Evolutionary conservation across 495 filamentous ascomycete species (phyloP), one percentile per base, ranked within the genome.

Genomic region (Glonium stellatum): DNA sequence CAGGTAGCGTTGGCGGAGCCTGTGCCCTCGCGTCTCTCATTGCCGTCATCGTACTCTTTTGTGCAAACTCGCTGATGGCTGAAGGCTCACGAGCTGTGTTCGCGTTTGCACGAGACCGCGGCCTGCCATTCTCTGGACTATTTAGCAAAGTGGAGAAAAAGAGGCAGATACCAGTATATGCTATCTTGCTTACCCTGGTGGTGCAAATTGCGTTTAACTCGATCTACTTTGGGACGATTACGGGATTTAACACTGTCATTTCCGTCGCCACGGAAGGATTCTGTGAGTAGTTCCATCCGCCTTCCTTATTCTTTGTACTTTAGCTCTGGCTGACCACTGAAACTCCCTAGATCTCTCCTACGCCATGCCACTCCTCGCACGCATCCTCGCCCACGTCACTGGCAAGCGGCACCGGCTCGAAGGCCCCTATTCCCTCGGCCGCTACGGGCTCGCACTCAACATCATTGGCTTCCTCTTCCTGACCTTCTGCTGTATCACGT

Each of bases 221-320:
- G 25, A 83, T 84, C 55, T 81, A 82, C 53, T 83, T 83, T 58
- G 80, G 80, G 0, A 82, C 78, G 5, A 70, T 77, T 15, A 83
- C 80, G 0, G 80, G 81, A 0, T 83, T 84, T 59, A 75, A 80
- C 52, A 83, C 80, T 0, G 77, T 83, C 13, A 79, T 82, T 53
- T 73, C 78, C 1, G 83, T 83, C 50, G 72, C 80, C 0, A 83
- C 80, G 0, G 76, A 80, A 65, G 81, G 81, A 1, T 83, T 84
- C 61, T 84, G 78, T 79, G 74, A 69, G 77, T 70, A 56, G 35
- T 49, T 22, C 52, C 27, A 31, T 31, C 19, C 31, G 25, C 9
- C 39, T 54, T 39, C 35, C 63, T 31, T n/a, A 47, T 12, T 13
- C 0, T 15, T 10, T 6, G 1, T 25, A n/a, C 1, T 15, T 55